Evolutionary conservation across 805 yeast genomes (phyloP), one percentile per base, ranked within the genome.

Genomic region (Wickerhamiella dianesei): DNA sequence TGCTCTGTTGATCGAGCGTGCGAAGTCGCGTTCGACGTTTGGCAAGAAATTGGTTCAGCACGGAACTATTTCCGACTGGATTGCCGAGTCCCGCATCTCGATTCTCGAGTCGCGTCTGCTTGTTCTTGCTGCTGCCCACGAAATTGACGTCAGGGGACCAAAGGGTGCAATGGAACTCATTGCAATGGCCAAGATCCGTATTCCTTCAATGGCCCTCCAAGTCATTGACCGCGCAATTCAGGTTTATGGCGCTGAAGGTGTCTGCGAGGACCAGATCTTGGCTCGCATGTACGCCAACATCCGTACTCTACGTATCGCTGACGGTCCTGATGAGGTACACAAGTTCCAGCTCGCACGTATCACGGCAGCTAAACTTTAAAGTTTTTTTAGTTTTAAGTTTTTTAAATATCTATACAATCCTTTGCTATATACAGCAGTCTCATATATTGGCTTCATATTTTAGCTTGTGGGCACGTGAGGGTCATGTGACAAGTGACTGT

Each of bases 271-370:
- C 52, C 72, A 77, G 8, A 77, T 73, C 44, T 64, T 79, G 57
- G 76, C 82, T 1, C 60, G 71, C 48, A 60, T 71, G 60, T 79
- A 72, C 62, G 74, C 75, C 20, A 60, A 61, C 47, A 64, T 71
- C 42, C 67, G 83, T 58, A 75, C 78, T 40, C 67, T 77, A 47
- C 56, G 82, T 51, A 74, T 77, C 47, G 82, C 82, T 14, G 83
- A 79, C 59, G 82, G 82, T 12, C 83, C 83, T 2, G 82, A 77
- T 64, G 82, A 77, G 59, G 79, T 79, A 3, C 81, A 78, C 58
- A 62, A 75, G 58, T 63, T 64, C 50, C 82, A 77, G 61, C 64
- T 78, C 52, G 81, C 76, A 4, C 68, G 75, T 49, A 49, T 57
- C 16, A 50, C 53, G 13, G 41, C 47, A 19, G 20, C 18, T 22